Base-by-base conservation (phyloP, 1,139 yeast species). In the Meyerozyma sp. region DNA sequence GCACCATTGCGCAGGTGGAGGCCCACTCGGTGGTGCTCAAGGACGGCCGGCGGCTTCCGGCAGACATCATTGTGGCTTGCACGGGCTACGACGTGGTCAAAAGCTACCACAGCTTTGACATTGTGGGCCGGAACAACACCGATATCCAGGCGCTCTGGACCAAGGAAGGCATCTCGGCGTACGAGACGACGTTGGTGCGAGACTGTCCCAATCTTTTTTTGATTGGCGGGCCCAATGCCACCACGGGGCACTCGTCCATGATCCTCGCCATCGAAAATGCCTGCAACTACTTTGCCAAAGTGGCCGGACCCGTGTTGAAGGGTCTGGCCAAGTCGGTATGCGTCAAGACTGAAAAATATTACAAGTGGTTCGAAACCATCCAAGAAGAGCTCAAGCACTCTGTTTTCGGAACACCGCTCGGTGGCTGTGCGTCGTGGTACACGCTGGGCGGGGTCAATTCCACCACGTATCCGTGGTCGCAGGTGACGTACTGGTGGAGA, bases 391-490 rank as follows among this genome's bases (percentile, higher is more conserved):
- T 70, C 46, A 48, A 46, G 32, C 54, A 47, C 35, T 51, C 66
- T 7, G 76, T 72, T 1, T 70, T 62, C 51, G 77, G 77, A 5
- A 57, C 71, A 9, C 49, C 56, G 8, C 68, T 66, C 45, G 77
- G 77, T 5, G 77, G 77, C 1, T 72, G 77, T 53, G 57, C 55
- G 8, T 64, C 74, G 11, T 72, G 77, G 77, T 72, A 71, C 45
- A 25, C 65, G 6, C 49, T 53, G 27, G 58, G 49, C 13, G 62
- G 62, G 8, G 49, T 52, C 40, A 72, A 72, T 46, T 48, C 57
- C 23, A 63, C 74, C 8, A 63, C 72, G 2, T 72, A 67, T 47
- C 75, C 76, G 2, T 66, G 61, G 51, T 65, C 73, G 9, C 77
- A 72, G 49, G 28, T 66, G 4, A 43, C 53, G 29, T 69, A 55